Base-by-base conservation (phyloP, 352 stramenopile genomes). In the Phytophthora foliorum region DNA sequence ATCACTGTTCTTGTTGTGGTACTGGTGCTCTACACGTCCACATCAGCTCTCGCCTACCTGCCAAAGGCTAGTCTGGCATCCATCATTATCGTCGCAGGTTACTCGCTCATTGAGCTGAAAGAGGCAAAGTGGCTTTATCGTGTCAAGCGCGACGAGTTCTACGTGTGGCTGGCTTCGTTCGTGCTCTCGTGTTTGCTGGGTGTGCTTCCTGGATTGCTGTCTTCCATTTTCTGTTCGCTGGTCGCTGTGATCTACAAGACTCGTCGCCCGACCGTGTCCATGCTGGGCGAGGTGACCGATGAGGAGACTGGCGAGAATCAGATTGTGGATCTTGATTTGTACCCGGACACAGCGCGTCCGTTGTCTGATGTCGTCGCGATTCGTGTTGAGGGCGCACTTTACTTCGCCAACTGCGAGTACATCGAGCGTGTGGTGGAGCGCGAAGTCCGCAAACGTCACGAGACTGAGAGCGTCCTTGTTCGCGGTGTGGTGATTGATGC, bases 41-140 rank as follows among this genome's bases (percentile, higher is more conserved):
- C 95, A 1, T 69, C 79, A 6, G 77, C 94, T 31, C 89, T 98
- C 34, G 94, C 94, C 46, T 94, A 96, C 38, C 77, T 98, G 27
- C 93, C 94, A 3, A 93, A 96, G 60, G 78, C 84, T 13, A 93
- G 89, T 27, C 77, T 98, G 2, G 86, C 89, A 1, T 82, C 88
- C 3, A 97, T 98, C 64, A 95, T 99, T 45, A 86, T 99, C 57
- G 85, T 96, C 1, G 90, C 90, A 2, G 88, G 97, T 8, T 74
- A 94, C 32, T 82, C 84, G 41, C 74, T 99, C 13, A 78, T 98
- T 44, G 92, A 98, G 58, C 85, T 97, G 68, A 67, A 72, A 11
- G 93, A 98, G 75, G 87, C 91, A 3, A 91, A 91, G 32, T 91
- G 92, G 71, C 82, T 98, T 2, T 97, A 75, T 22, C 57, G 58